A percentile compares a stretch with the other conserved stretches of the same genome.
Conservation (phyloP, 1,139 yeast genomes). For the Sugiyamaella xylanicola region DNA sequence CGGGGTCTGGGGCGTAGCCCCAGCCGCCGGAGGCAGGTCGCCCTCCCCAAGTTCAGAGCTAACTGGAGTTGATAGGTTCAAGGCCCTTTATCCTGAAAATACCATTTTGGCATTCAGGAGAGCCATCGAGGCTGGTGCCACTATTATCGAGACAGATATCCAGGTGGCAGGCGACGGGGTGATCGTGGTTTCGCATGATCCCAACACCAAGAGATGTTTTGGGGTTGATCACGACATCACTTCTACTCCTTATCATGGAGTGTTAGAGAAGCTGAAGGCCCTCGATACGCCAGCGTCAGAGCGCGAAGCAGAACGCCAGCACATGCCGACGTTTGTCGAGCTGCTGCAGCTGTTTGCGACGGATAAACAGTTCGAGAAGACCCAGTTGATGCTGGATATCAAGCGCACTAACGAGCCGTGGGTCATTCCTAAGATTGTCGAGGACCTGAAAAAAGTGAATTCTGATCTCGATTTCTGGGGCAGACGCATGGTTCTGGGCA, state of each 20-base stretch:
- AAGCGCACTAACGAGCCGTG: constrained; percentile 68
- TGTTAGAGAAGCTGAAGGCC: constrained; percentile 57
- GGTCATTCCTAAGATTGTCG: constrained; percentile 56
- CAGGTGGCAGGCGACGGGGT: constrained; percentile 75
- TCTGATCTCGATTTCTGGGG: constrained; percentile 67
- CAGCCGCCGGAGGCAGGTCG: background rate
- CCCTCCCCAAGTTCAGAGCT: background rate
- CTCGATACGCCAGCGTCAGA: constrained; percentile 38
- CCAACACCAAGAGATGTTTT: constrained; percentile 61
- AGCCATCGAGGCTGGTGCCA: constrained; percentile 70
- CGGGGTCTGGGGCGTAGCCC: background rate
- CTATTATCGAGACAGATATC: constrained; percentile 78
- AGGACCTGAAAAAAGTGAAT: constrained; percentile 52
- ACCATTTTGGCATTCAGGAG: constrained; percentile 71
- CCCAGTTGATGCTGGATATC: constrained; percentile 76
- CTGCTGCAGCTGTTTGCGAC: constrained; percentile 60
- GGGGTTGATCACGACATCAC: constrained; percentile 47
- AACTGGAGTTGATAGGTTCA: constrained; percentile 25
- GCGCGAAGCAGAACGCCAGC: constrained; percentile 40
- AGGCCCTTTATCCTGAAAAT: constrained; percentile 67
- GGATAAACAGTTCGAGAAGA: constrained; percentile 42
- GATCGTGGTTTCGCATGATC: constrained; percentile 77
- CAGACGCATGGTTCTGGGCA: constrained; percentile 67
- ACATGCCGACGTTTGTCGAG: constrained; percentile 62
- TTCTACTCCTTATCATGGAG: constrained; percentile 44